Percentiles rank a stretch among this genome's conserved stretches.
phyloP scores from a whole-genome alignment of 192 early-diverging fungal species.

The Coemansia sp. region DNA sequence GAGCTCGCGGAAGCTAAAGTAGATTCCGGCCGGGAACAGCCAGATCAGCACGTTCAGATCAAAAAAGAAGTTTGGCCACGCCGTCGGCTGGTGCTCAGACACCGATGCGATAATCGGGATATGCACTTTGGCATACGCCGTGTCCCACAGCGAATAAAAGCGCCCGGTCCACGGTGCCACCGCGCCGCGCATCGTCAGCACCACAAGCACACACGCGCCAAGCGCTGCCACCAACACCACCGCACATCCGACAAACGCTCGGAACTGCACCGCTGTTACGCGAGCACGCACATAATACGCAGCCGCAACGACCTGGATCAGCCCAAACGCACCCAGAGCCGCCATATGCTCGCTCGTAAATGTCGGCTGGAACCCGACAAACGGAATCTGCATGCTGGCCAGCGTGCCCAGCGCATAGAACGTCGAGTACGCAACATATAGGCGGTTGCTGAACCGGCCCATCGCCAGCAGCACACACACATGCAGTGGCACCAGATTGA shows the following conservation, averaged over 20 bases:
- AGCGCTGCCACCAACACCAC: constrained; percentile 55
- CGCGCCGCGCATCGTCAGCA: constrained; percentile 76
- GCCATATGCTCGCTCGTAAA: constrained; percentile 99
- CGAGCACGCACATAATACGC: constrained; percentile 77
- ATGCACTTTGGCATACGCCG: constrained; percentile 98
- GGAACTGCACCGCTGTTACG: constrained; percentile 83
- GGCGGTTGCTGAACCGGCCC: constrained; percentile 90
- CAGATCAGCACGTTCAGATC: constrained; percentile 96
- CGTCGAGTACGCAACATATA: constrained; percentile 98
- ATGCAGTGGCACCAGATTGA: constrained; percentile 97
- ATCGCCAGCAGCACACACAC: constrained; percentile 91
- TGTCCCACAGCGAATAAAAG: constrained; percentile 99
- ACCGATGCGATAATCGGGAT: constrained; percentile 99
- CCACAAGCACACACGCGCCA: constrained; percentile 63
- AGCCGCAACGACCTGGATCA: constrained; percentile 95
- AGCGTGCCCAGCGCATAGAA: constrained; percentile 97
- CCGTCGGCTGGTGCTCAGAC: constrained; percentile 99
- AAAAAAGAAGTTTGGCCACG: constrained; percentile 99
- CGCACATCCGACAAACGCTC: constrained; percentile 69
- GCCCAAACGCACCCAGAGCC: constrained; percentile 93
- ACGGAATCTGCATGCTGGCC: constrained; percentile 98
- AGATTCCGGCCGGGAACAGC: constrained; percentile 95
- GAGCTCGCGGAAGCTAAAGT: constrained; percentile 94
- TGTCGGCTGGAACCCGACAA: constrained; percentile 99
- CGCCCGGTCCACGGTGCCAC: constrained; percentile 99